Evolutionary conservation across 148 eudicot species (phyloP).

Genomic region (Agrostemma githago): DNA sequence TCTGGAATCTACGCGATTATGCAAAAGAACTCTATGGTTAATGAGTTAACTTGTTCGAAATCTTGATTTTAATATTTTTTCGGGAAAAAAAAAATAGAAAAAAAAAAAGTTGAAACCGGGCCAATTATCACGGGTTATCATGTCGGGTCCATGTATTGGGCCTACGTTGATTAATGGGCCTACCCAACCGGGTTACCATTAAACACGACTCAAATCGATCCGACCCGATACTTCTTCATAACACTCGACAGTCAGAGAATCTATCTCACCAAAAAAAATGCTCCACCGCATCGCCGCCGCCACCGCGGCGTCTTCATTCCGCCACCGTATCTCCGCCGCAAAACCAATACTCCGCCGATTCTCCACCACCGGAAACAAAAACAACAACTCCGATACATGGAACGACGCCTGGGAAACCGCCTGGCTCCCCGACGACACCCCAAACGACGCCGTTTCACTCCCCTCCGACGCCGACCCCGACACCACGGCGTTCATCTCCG

Average conservation of each 20-base stretch:
- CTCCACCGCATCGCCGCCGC: neutral
- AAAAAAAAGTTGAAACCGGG: too few relatives aligned
- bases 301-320: neutral
- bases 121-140: too few relatives aligned
- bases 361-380: neutral
- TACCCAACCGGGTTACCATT: too few relatives aligned
- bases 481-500: slow-evolving; percentile 78
- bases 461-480: slow-evolving; percentile 50
- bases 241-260: neutral
- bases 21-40: too few relatives aligned
- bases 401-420: slow-evolving; percentile 81
- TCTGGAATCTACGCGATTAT: too few relatives aligned
- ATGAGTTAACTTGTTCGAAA: too few relatives aligned
- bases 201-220: too few relatives aligned
- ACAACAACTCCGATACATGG: slow-evolving; percentile 43
- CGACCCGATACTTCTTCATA: neutral
- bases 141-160: too few relatives aligned
- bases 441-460: slow-evolving; percentile 39
- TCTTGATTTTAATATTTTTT: too few relatives aligned
- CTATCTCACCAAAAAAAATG: neutral
- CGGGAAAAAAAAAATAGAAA: too few relatives aligned
- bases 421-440: slow-evolving; percentile 73
- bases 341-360: slow-evolving; percentile 2
- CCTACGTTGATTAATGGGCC: too few relatives aligned
- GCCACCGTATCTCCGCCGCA: slow-evolving; percentile 4